Percentiles rank a stretch among this genome's conserved stretches.
These are phyloP conservation scores for Lentinula edodes DNA, from an alignment of 768 basidiomycete genomes.

Conservation along the genomic window DNA sequence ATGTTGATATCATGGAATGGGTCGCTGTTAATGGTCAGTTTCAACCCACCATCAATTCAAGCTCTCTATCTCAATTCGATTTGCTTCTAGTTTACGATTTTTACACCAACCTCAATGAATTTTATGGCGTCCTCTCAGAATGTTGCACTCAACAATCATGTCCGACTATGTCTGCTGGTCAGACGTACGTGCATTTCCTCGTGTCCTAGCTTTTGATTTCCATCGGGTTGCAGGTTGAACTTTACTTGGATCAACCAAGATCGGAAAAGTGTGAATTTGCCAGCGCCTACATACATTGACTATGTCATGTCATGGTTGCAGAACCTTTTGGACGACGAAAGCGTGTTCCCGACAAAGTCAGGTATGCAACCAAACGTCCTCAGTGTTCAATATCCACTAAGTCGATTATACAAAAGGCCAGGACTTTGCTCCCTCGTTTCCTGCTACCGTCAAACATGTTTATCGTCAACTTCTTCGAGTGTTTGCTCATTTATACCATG, in stretches of 20 bases:
- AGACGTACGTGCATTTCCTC: conserved; percentile 52
- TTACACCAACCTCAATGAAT: conserved; percentile 94
- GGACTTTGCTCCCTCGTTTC: conserved; percentile 86
- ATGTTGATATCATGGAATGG: conserved; percentile 99
- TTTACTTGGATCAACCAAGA: conserved; percentile 99
- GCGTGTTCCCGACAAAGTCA: conserved; percentile 90
- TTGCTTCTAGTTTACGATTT: conserved; percentile 87
- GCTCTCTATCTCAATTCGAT: neutral
- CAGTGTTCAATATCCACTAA: neutral
- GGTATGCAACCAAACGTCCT: conserved; percentile 46
- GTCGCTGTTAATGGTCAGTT: conserved; percentile 71
- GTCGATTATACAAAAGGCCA: conserved; percentile 48
- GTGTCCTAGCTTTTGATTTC: neutral
- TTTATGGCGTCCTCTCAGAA: conserved; percentile 92
- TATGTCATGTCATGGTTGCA: conserved; percentile 99
- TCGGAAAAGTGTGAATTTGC: conserved; percentile 84
- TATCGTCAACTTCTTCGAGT: conserved; percentile 96
- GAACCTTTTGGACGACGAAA: conserved; percentile 90
- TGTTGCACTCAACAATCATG: conserved; percentile 90
- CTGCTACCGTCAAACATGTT: conserved; percentile 88
- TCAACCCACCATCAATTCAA: neutral
- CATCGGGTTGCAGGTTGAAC: conserved; percentile 56
- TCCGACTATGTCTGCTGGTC: conserved; percentile 90
- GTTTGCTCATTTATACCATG: conserved; percentile 97
- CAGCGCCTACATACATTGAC: conserved; percentile 96